Base-by-base conservation (phyloP, 305 asterid genomes). In the Fraxinus ornus region DNA sequence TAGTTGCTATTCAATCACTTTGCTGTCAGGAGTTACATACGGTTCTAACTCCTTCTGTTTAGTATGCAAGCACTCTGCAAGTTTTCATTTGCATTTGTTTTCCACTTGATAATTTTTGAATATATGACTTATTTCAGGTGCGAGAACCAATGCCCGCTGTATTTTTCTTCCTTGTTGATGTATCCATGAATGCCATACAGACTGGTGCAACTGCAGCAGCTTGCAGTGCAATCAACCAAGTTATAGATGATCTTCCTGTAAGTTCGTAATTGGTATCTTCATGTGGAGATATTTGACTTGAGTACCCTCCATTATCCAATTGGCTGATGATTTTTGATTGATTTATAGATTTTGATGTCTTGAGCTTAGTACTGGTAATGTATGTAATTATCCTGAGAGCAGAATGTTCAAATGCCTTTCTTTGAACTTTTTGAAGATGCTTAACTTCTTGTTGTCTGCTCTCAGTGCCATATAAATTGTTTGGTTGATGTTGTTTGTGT, bases 131-230 rank as follows among this genome's bases (percentile, higher is more conserved):
- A 70, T 81, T 78, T 83, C 90, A 90, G 92, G 92, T 90, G 75
- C 89, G 94, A 47, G 93, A 90, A 79, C 94, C 94, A 26, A 91
- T 91, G 94, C 93, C 94, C 13, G 90, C 94, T 78, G 90, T 89
- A 36, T 91, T 86, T 73, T 91, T 89, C 87, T 91, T 91, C 86
- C 87, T 91, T 37, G 82, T 91, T 82, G 94, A 91, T 72, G 94
- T 90, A 68, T 91, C 94, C 83, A 86, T 90, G 90, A 88, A 90
- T 80, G 89, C 94, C 24, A 72, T 91, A 68, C 91, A 91, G 89
- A 91, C 92, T 39, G 94, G 94, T 85, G 92, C 91, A 76, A 84
- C 90, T 75, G 91, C 89, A 24, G 90, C 90, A 79, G 89, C 93
- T 57, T 90, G 91, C 78, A 86, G 89, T 81, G 92, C 92, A 22